These are phyloP conservation scores for Parachaetomium inaequale DNA, from an alignment of 495 filamentous ascomycete species.

Conservation along the genomic window DNA sequence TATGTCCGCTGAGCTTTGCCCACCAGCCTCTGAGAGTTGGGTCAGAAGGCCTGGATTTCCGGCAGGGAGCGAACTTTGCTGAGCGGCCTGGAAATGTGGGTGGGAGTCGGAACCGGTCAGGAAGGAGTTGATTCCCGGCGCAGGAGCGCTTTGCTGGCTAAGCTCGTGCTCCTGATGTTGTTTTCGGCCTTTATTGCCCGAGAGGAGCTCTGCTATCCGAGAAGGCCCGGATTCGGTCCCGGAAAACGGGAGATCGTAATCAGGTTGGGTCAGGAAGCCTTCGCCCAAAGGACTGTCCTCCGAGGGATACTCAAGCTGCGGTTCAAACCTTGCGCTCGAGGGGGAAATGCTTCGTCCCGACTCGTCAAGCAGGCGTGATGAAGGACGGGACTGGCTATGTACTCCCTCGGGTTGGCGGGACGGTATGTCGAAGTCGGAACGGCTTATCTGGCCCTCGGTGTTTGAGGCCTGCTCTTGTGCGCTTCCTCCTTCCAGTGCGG, in stretches of 20 bases:
- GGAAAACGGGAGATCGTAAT: slow-evolving; percentile 9
- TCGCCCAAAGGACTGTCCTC: slow-evolving; percentile 3
- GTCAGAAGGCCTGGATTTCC: slow-evolving; percentile 25
- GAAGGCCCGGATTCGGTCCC: background rate
- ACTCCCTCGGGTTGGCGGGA: slow-evolving; percentile 22
- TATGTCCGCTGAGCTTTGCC: slow-evolving; percentile 8
- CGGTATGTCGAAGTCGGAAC: slow-evolving; percentile 20
- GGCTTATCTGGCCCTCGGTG: background rate
- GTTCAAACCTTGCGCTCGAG: background rate
- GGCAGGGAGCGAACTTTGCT: slow-evolving; percentile 26
- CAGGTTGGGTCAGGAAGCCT: slow-evolving; percentile 29
- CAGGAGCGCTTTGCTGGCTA: background rate
- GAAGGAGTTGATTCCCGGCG: background rate
- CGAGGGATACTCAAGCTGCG: background rate
- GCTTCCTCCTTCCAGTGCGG: background rate
- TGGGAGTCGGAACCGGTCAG: background rate
- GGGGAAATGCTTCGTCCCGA: background rate
- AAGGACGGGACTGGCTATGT: background rate
- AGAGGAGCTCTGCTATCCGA: background rate
- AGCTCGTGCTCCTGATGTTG: background rate
- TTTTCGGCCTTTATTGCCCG: background rate
- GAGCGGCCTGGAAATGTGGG: slow-evolving; percentile 28
- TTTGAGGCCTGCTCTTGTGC: slow-evolving; percentile 1
- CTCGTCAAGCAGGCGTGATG: slow-evolving; percentile 3
- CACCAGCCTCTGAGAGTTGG: slow-evolving; percentile 13